Evolutionary conservation across 2,329 filamentous ascomycete genomes (phyloP), one percentile per base, ranked within the genome.

Genomic region (Colletotrichum aenigma): DNA sequence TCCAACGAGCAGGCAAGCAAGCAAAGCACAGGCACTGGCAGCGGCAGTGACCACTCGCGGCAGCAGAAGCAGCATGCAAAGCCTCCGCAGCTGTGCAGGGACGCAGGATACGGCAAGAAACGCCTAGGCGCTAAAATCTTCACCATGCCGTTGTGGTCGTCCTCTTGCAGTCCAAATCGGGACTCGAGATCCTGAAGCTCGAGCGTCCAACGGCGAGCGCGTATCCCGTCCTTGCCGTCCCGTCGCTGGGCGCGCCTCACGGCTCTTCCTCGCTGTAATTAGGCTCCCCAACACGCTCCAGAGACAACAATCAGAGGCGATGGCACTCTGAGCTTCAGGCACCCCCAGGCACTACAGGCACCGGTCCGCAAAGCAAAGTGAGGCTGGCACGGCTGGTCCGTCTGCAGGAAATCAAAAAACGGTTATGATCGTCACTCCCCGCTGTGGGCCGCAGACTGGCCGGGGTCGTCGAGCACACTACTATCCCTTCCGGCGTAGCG

Each of bases 191-290:
- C n/a, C 18, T 34, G 60, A 28, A 71, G 48, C 16, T 21, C 18
- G 21, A 62, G 65, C 26, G 70, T 58, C 56, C 26, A 76, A 32
- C 58, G 74, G 28, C 56, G 32, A 64, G 58, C 28, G 52, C 34
- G 21, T 56, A 56, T 43, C 16, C 28, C 48, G 48, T 36, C 18
- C 18, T 58, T 60, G n/a, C 34, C 64, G 26, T 71, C 28, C 30
- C 38, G 66, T 24, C n/a, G 43, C 43, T 62, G 28, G 73, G 72
- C 75, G 76, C 78, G 76, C 78, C 78, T 80, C 80, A 79, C 79
- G 82, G 82, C 80, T 81, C 80, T 82, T 83, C 76, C 71, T 83
- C 81, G 79, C 77, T 81, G 77, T 80, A 81, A 82, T 82, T 79
- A 79, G 75, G 68, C 77, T 30, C 48, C 21, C 34, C 56, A 65